These are phyloP conservation scores for Fomes fomentarius DNA, from an alignment of 1,284 basidiomycete species.

Conservation along the genomic window DNA sequence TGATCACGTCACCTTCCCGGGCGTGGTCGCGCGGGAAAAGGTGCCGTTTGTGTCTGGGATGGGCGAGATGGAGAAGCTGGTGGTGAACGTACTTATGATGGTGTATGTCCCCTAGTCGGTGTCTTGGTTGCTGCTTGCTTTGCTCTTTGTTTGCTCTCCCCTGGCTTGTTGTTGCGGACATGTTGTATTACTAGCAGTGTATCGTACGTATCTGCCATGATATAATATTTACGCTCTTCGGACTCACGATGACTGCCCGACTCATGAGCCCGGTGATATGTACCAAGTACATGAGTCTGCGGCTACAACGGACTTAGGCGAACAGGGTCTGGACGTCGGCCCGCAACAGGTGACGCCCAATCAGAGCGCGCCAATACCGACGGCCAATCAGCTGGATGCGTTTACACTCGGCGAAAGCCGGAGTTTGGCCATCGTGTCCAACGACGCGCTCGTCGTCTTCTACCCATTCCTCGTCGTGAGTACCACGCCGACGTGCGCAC, in stretches of 20 bases:
- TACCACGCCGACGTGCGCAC: slow-evolving; percentile 33
- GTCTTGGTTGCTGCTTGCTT: slow-evolving; percentile 10
- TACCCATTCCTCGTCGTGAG: slow-evolving; percentile 26
- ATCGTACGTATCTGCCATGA: too few species aligned
- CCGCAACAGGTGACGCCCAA: background rate
- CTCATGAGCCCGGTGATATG: too few species aligned
- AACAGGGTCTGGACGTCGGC: too few species aligned
- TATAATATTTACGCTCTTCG: background rate
- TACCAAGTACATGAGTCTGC: too few species aligned
- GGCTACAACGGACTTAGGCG: too few species aligned
- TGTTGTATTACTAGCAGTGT: slow-evolving; percentile 27
- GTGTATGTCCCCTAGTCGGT: slow-evolving; percentile 57
- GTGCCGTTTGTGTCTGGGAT: slow-evolving; percentile 64
- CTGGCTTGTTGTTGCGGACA: slow-evolving; percentile 19
- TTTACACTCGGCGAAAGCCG: slow-evolving; percentile 30
- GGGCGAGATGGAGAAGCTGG: slow-evolving; percentile 69
- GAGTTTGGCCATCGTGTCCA: slow-evolving; percentile 29
- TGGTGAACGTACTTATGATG: slow-evolving; percentile 73
- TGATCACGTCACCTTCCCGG: slow-evolving; percentile 49
- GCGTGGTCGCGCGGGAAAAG: slow-evolving; percentile 62
- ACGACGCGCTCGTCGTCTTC: slow-evolving; percentile 27
- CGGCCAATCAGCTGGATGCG: slow-evolving; percentile 18
- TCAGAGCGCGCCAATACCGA: slow-evolving; percentile 3
- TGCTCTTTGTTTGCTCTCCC: slow-evolving; percentile 9
- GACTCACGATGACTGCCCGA: background rate